Conservation (phyloP, 2,329 filamentous ascomycete genomes). For the Penicillium capsulatum region DNA sequence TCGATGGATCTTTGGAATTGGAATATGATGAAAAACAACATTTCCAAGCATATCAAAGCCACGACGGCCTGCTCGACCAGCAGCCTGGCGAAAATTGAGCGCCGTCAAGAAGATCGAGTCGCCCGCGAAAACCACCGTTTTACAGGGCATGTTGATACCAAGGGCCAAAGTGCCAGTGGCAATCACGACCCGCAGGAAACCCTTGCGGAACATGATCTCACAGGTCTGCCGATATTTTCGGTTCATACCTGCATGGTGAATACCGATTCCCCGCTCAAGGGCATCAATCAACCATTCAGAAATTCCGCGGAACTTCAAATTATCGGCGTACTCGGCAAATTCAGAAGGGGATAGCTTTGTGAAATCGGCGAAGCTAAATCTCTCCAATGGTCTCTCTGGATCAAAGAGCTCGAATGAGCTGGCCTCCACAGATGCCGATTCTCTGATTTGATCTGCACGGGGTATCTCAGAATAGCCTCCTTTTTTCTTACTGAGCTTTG, state of each 20-base stretch:
- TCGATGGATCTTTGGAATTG: slow-evolving; percentile 58
- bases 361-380: slow-evolving; percentile 54
- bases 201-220: slow-evolving; percentile 51
- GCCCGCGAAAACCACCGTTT: slow-evolving; percentile 72
- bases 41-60: slow-evolving; percentile 79
- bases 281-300: slow-evolving; percentile 51
- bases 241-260: slow-evolving; percentile 79
- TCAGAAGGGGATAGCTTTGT: slow-evolving; percentile 58
- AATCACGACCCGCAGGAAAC: slow-evolving; percentile 65
- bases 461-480: slow-evolving; percentile 46
- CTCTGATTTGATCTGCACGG: slow-evolving; percentile 53
- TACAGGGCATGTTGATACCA: slow-evolving; percentile 81
- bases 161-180: slow-evolving; percentile 72
- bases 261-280: slow-evolving; percentile 64
- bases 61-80: slow-evolving; percentile 72
- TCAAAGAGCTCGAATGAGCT: slow-evolving; percentile 63
- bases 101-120: slow-evolving; percentile 70
- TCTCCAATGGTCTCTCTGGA: slow-evolving; percentile 55
- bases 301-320: slow-evolving; percentile 52
- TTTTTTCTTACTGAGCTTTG: slow-evolving; percentile 36
- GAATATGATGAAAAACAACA: slow-evolving; percentile 69
- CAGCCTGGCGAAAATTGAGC: slow-evolving; percentile 71
- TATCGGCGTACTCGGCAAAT: slow-evolving; percentile 51
- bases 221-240: slow-evolving; percentile 65
- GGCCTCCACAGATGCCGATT: slow-evolving; percentile 53